These are phyloP conservation scores for Macrolepiota fuliginosa DNA, from an alignment of 768 basidiomycete species.

Conservation along the genomic window DNA sequence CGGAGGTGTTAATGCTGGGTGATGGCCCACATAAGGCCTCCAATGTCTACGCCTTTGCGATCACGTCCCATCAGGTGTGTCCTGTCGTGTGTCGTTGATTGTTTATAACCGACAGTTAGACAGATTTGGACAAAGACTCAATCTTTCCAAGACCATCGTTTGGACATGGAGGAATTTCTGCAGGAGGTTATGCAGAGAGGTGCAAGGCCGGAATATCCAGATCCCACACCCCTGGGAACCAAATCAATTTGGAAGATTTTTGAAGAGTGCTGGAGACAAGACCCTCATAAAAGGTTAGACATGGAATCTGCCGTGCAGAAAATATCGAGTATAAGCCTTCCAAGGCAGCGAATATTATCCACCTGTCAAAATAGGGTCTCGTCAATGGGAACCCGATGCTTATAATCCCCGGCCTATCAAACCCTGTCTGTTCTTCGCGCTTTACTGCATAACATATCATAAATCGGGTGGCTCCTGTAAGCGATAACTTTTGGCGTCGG, in stretches of 20 bases:
- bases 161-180: background rate
- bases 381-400: no score
- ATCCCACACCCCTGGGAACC: background rate
- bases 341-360: no score
- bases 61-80: slow-evolving; percentile 4
- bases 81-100: background rate
- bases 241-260: background rate
- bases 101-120: background rate
- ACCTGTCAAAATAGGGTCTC: no score
- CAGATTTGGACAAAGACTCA: background rate
- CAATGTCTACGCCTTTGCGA: slow-evolving; percentile 17
- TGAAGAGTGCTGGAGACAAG: background rate
- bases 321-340: no score
- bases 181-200: background rate
- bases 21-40: background rate
- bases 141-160: background rate
- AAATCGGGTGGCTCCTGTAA: no score
- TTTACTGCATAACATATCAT: no score
- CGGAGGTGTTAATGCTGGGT: no score
- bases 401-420: no score
- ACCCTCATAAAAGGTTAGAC: background rate
- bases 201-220: background rate
- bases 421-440: no score
- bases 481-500: no score
- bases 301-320: background rate